These are phyloP conservation scores for Nitzschia sp. DNA, from an alignment of 108 stramenopile species.

Conservation along the genomic window DNA sequence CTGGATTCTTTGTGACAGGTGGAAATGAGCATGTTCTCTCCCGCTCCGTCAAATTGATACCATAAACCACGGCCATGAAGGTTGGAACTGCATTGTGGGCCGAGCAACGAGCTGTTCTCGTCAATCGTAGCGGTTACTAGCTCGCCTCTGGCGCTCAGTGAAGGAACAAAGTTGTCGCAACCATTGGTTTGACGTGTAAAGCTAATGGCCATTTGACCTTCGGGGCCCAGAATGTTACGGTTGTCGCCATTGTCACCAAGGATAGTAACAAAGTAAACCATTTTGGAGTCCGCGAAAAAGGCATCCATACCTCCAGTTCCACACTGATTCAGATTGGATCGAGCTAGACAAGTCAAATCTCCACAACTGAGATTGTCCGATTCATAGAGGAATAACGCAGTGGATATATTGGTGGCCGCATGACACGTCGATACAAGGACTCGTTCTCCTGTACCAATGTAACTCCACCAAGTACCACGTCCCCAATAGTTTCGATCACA, in stretches of 20 bases:
- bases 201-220: background rate
- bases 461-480: background rate
- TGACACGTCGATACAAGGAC: background rate
- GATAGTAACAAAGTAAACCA: background rate
- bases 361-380: background rate
- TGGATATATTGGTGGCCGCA: background rate
- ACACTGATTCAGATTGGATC: background rate
- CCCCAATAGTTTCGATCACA: background rate
- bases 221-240: background rate
- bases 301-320: background rate
- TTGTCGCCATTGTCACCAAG: background rate
- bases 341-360: background rate
- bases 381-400: background rate
- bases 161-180: background rate
- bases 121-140: background rate
- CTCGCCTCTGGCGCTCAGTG: background rate
- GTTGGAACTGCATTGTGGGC: background rate
- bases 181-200: background rate
- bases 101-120: background rate
- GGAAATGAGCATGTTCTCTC: background rate
- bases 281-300: background rate
- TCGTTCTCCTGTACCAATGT: background rate
- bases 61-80: background rate
- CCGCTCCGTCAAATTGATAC: background rate
- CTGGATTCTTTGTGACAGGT: background rate